Evolutionary conservation across 306 rosid species (phyloP).

Genomic region (Fagus crenata): DNA sequence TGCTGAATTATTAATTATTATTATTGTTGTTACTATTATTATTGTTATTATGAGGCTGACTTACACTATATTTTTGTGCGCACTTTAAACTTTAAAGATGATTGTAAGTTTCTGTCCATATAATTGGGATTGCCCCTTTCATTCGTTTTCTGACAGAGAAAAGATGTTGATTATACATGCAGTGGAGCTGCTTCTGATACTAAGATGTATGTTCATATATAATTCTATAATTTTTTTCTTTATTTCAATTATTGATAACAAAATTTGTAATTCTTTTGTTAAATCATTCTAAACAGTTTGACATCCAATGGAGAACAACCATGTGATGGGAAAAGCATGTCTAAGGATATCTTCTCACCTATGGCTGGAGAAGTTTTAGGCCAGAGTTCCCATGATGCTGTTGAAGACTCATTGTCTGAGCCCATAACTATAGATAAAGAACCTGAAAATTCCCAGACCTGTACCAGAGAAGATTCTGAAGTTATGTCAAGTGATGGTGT

Average conservation of each 20-base stretch:
- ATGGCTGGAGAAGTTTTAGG: slow-evolving; percentile 30
- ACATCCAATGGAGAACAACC: slow-evolving; percentile 23
- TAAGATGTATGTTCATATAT: slow-evolving; percentile 41
- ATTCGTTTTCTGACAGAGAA: slow-evolving; percentile 39
- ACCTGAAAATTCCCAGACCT: slow-evolving; percentile 27
- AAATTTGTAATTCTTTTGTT: background rate
- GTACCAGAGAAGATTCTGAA: slow-evolving; percentile 29
- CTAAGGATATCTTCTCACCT: slow-evolving; percentile 22
- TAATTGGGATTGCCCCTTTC: slow-evolving; percentile 1
- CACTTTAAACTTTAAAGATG: too few species aligned
- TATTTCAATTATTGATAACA: background rate
- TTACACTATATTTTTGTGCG: too few species aligned
- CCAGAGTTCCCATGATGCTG: slow-evolving; percentile 27
- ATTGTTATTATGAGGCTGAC: too few species aligned
- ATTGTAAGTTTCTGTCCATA: too few species aligned
- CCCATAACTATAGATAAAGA: slow-evolving; percentile 27
- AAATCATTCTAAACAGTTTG: slow-evolving; percentile 39
- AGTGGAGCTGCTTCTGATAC: slow-evolving; percentile 38
- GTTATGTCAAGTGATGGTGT: slow-evolving; percentile 17
- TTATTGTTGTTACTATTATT: too few species aligned
- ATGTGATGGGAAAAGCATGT: slow-evolving; percentile 23
- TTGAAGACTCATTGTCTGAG: slow-evolving; percentile 30
- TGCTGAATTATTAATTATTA: too few species aligned
- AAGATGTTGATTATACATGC: slow-evolving; percentile 28
- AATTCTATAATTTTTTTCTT: slow-evolving; percentile 9